These are phyloP conservation scores for Blastocystis sp. DNA, from an alignment of 352 stramenopile genomes.

Conservation along the genomic window DNA sequence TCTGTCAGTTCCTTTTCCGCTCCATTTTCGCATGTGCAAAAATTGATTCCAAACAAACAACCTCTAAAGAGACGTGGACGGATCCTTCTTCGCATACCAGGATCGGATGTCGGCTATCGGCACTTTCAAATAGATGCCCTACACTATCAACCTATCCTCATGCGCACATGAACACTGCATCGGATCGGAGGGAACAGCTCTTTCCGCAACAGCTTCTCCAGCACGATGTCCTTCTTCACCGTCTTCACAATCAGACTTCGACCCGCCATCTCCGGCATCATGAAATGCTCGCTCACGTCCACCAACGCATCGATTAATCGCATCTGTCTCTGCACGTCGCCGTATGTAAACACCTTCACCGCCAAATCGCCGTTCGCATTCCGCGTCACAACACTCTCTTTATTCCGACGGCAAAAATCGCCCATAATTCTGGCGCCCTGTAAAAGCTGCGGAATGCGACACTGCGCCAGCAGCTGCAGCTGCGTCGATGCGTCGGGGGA, in stretches of 20 bases:
- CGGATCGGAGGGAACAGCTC: not conserved
- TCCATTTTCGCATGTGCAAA: too few relatives aligned
- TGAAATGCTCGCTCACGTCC: not conserved
- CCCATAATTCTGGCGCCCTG: not conserved
- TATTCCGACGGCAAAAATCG: constrained; percentile 26
- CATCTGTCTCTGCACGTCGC: constrained; percentile 3
- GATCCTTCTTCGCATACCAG: constrained; percentile 16
- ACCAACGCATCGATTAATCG: not conserved
- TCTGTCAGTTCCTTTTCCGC: not conserved
- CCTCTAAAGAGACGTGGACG: not conserved
- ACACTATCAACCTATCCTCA: not conserved
- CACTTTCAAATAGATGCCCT: constrained; percentile 17
- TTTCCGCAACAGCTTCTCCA: not conserved
- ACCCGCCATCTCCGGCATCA: not conserved
- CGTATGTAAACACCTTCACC: constrained; percentile 16
- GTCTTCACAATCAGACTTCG: not conserved
- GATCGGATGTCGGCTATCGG: constrained; percentile 11
- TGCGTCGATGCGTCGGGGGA: not conserved
- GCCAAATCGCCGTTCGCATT: not conserved
- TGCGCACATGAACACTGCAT: not conserved
- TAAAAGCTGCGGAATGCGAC: constrained; percentile 6
- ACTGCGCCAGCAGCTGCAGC: not conserved
- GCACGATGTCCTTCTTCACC: not conserved
- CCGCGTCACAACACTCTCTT: not conserved
- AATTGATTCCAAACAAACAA: not conserved